Evolutionary conservation across 2,329 filamentous ascomycete species (phyloP).

Genomic region (Escovopsis weberi): DNA sequence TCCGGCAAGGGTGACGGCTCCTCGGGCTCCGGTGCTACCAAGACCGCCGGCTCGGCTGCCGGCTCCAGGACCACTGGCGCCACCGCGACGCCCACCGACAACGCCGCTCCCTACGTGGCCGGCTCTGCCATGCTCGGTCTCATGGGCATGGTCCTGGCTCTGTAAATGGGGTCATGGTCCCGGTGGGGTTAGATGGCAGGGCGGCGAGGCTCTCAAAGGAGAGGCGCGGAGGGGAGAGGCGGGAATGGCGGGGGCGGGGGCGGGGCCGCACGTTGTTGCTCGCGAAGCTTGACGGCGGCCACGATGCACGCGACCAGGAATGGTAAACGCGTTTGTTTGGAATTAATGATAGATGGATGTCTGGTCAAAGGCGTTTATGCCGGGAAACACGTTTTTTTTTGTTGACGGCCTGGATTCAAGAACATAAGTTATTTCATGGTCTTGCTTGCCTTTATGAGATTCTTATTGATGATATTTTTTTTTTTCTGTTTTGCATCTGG

Average conservation of each 20-base stretch:
- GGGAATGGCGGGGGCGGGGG: too few relatives aligned
- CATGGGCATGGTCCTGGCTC: conserved; percentile 31
- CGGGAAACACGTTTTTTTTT: too few relatives aligned
- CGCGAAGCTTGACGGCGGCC: background rate
- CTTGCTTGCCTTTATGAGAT: too few relatives aligned
- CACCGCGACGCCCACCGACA: conserved; percentile 10
- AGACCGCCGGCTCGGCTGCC: conserved; percentile 2
- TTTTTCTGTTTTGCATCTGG: too few relatives aligned
- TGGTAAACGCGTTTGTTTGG: background rate
- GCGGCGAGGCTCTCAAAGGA: background rate
- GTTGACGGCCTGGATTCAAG: too few relatives aligned
- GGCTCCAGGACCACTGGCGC: conserved; percentile 15
- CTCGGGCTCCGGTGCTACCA: conserved; percentile 10
- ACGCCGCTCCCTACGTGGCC: conserved; percentile 7
- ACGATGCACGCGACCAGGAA: conserved; percentile 1
- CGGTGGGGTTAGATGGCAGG: background rate
- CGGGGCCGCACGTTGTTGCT: too few relatives aligned
- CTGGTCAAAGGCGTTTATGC: too few relatives aligned
- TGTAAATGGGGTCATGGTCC: conserved; percentile 23
- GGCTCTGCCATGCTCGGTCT: conserved; percentile 25
- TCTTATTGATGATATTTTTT: too few relatives aligned
- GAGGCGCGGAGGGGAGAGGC: background rate
- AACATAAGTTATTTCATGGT: too few relatives aligned
- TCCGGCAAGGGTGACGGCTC: conserved; percentile 11
- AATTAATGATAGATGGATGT: too few relatives aligned